Percentiles rank a stretch among this genome's conserved stretches.
phyloP scores from a whole-genome alignment of 345 rosid genomes.

The Raphanus raphanistrum region DNA sequence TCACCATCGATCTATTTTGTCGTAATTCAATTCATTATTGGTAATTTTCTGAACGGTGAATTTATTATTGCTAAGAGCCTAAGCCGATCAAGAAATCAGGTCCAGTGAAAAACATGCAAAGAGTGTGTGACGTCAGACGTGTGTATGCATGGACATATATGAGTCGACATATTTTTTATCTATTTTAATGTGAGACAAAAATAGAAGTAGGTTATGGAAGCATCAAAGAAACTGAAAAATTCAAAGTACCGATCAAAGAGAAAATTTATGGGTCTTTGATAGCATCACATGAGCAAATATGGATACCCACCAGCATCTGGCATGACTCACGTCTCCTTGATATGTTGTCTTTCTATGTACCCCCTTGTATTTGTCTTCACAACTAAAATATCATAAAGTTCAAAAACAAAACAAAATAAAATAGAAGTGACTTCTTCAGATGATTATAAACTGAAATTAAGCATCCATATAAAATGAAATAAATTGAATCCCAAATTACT shows the following conservation, averaged over 20 bases:
- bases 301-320: conserved; percentile 45
- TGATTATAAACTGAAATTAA: background rate
- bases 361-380: conserved; percentile 22
- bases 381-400: background rate
- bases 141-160: conserved; percentile 27
- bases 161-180: conserved; percentile 27
- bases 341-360: conserved; percentile 32
- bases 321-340: conserved; percentile 30
- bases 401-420: background rate
- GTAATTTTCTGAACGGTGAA: background rate
- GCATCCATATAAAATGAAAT: background rate
- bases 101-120: conserved; percentile 16
- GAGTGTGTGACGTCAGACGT: conserved; percentile 19
- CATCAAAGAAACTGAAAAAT: conserved; percentile 5
- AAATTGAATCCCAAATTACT: background rate
- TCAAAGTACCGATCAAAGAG: conserved; percentile 25
- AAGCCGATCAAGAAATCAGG: background rate
- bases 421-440: background rate
- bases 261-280: conserved; percentile 36
- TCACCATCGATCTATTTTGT: background rate
- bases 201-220: conserved; percentile 21
- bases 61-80: background rate
- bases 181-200: conserved; percentile 36
- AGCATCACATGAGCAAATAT: conserved; percentile 41
- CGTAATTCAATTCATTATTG: background rate